Conservation (phyloP, 208 protist species). For the Acanthamoeba lugdunensis region DNA sequence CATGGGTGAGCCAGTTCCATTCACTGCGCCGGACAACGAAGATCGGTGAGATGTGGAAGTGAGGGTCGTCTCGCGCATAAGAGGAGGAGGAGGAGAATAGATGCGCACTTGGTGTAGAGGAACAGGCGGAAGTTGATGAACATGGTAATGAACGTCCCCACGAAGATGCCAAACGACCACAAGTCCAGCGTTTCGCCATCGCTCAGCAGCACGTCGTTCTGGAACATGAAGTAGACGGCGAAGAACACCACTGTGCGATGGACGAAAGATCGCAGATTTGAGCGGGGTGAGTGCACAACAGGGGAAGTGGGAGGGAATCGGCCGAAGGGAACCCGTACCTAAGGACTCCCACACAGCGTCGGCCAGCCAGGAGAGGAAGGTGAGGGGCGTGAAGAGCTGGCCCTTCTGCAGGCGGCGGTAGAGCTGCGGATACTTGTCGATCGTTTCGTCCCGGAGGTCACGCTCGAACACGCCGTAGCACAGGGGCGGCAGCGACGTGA, state of each 20-base stretch:
- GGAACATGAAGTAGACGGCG: background rate
- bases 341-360: slow-evolving; percentile 53
- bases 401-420: background rate
- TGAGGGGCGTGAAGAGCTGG: slow-evolving; percentile 21
- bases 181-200: slow-evolving; percentile 1
- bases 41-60: background rate
- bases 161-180: background rate
- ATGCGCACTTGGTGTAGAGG: slow-evolving; percentile 7
- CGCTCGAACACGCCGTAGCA: slow-evolving; percentile 87
- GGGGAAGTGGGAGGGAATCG: background rate
- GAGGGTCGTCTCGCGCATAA: background rate
- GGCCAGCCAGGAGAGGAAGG: slow-evolving; percentile 37
- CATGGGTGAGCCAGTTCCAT: slow-evolving; percentile 24
- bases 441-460: slow-evolving; percentile 70
- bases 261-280: background rate
- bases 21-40: background rate
- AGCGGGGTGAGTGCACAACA: background rate
- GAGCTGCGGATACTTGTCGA: slow-evolving; percentile 10
- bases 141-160: slow-evolving; percentile 3
- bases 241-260: slow-evolving; percentile 10
- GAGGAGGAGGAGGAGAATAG: background rate
- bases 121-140: slow-evolving; percentile 51
- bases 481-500: slow-evolving; percentile 88
- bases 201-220: background rate
- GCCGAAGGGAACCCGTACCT: background rate